These are phyloP conservation scores for Nicotiana rustica DNA, from an alignment of 305 asterid species.

Conservation along the genomic window DNA sequence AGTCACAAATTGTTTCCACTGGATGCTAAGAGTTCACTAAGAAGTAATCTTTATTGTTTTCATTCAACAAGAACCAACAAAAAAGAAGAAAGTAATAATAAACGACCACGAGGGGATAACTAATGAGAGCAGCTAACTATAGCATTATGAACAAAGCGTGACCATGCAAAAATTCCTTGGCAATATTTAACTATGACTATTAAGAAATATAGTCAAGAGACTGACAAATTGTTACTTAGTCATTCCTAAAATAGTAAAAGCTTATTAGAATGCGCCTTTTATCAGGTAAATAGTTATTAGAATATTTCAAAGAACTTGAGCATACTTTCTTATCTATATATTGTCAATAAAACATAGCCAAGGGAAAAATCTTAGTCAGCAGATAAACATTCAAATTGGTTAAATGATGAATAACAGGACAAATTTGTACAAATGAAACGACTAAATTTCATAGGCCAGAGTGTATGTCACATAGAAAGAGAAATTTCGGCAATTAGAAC, in stretches of 20 bases:
- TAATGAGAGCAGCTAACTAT: not conserved
- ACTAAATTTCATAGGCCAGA: conserved; percentile 12
- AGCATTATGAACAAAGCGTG: not conserved
- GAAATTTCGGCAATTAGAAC: not conserved
- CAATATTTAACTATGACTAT: not conserved
- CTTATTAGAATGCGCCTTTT: not conserved
- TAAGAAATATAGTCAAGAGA: conserved; percentile 11
- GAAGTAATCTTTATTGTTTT: not conserved
- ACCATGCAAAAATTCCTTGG: conserved; percentile 4
- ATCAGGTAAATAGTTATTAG: not conserved
- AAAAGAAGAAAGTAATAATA: not conserved
- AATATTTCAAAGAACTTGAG: not conserved
- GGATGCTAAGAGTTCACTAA: not conserved
- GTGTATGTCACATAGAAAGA: not conserved
- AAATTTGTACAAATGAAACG: not conserved
- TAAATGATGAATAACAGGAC: not conserved
- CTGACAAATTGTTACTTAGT: not conserved
- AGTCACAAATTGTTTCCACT: not conserved
- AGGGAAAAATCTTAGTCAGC: not conserved
- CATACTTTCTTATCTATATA: not conserved
- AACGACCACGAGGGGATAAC: not conserved
- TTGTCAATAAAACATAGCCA: not conserved
- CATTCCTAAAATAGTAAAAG: not conserved
- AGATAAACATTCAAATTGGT: not conserved
- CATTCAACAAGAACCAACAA: conserved; percentile 19